Base-by-base conservation (phyloP, 2,329 filamentous ascomycete genomes). In the Pochonia chlamydosporia region DNA sequence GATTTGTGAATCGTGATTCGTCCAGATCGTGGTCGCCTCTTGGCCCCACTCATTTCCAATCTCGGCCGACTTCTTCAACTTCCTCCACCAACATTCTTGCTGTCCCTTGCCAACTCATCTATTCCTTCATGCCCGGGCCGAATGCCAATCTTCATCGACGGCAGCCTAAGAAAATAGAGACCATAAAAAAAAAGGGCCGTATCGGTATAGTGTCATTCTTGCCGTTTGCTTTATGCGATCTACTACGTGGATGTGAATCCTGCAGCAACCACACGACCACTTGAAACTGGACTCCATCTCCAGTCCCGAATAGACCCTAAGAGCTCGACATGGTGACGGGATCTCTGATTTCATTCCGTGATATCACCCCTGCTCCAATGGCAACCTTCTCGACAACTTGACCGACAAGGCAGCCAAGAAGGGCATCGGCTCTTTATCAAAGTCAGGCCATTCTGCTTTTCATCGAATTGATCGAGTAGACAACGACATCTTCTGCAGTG, bases 371-470 rank as follows among this genome's bases (percentile, higher is more conserved):
- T 39, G 35, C 18, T 14, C 35, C 13, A 39, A 14, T 23, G 35
- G 18, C 35, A 39, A 24, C 18, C 21, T 39, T 7, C 18, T 39
- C 16, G 20, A 23, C 35, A 23, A 39, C n/a, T 18, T 23, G 35
- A 23, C 35, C 20, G 23, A 23, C 21, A 23, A 39, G 20, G 9
- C 35, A 30, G 36, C n/a, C 25, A 36, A 21, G 26, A 26, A 20
- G n/a, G 13, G 41, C 41, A 40, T 50, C 49, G 49, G 49, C 46
- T 42, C 46, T 50, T 48, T 43, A 33, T 44, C 37, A 48, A 50
- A 36, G 42, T 48, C 49, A 48, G 39, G 42, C 45, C 49, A 48
- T 46, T 43, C 24, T 25, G 11, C 26, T 7, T 42, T 46, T 28
- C 20, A 18, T 36, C 26, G 42, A 45, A 48, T 43, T 39, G 35